Evolutionary conservation across 1,284 basidiomycete species (phyloP), one percentile per base, ranked within the genome.

Genomic region (Ustilago hordei): DNA sequence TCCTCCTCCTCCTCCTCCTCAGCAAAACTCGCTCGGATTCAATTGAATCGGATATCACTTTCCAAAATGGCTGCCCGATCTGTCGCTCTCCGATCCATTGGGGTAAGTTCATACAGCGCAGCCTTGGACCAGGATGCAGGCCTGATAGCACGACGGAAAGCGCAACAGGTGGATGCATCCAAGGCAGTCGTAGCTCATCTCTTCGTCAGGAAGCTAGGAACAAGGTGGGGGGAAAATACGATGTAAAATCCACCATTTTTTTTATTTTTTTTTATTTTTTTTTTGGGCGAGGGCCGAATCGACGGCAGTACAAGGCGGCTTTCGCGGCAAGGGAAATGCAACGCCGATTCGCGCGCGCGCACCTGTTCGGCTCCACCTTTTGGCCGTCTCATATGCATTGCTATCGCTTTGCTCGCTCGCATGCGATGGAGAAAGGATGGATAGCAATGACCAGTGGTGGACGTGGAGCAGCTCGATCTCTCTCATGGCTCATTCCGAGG

Each of bases 21-120:
- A 41, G 19, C 39, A 11, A 23, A 50, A 55, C 50, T 17, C 17
- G 17, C 35, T n/a, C 23, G 35, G 13, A 23, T 43, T 36, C 54
- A 39, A 39, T 17, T 39, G 23, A 3, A 28, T 28, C 3, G 3
- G 28, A 4, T 28, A 31, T n/a, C 28, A 15, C 15, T 28, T 4
- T 53, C n/a, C 31, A 64, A 63, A 59, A 77, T 77, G 75, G 75
- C 67, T 56, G 75, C 75, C 63, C 69, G 75, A 61, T 77, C 70
- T 54, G 62, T 77, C 55, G 75, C 75, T 58, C 69, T 77, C 17
- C 68, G 75, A 50, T 59, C 65, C 50, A 64, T 77, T 36, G 64
- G 75, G 67, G 75, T 77, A 65, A 73, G 75, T 77, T 39, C 31
- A 39, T 4, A 15, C 35, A 55, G 53, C 43, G 23, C 23, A 28